These are phyloP conservation scores for Taiozyma onychis DNA, from an alignment of 1,139 yeast genomes.

Conservation along the genomic window DNA sequence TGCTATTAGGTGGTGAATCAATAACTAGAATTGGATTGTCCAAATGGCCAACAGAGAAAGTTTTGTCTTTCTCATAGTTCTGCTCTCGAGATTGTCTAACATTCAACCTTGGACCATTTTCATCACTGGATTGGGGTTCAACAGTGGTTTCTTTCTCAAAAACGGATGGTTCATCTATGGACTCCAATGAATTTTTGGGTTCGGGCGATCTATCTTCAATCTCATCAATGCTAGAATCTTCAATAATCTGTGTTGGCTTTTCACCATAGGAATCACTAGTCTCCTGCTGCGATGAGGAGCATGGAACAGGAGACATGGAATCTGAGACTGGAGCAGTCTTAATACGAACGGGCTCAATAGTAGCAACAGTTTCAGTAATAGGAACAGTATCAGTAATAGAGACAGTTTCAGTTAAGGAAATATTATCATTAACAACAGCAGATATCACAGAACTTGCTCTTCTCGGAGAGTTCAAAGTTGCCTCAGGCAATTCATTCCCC, in stretches of 20 bases:
- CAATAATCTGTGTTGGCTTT: constrained; percentile 4
- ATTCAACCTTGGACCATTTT: neutral
- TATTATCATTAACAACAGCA: neutral
- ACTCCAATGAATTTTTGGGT: neutral
- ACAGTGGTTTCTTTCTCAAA: neutral
- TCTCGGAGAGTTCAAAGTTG: neutral
- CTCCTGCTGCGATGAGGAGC: neutral
- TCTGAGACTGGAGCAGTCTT: neutral
- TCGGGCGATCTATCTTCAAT: neutral
- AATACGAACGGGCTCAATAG: too few species aligned
- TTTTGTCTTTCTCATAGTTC: neutral
- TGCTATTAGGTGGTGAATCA: neutral
- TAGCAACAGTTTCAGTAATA: neutral
- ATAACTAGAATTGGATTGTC: neutral
- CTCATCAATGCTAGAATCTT: neutral
- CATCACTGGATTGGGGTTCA: neutral
- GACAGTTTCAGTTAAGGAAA: neutral
- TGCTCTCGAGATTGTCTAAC: neutral
- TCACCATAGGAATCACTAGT: neutral
- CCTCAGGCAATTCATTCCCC: neutral
- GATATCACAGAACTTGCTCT: neutral
- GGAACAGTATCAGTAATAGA: neutral
- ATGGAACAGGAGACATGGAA: neutral
- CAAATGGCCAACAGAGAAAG: neutral
- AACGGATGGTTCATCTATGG: neutral